Percentiles rank a stretch among this genome's conserved stretches.
Evolutionary conservation across 169 alveolate genomes (phyloP).

Genomic region (Plasmodium inui): DNA sequence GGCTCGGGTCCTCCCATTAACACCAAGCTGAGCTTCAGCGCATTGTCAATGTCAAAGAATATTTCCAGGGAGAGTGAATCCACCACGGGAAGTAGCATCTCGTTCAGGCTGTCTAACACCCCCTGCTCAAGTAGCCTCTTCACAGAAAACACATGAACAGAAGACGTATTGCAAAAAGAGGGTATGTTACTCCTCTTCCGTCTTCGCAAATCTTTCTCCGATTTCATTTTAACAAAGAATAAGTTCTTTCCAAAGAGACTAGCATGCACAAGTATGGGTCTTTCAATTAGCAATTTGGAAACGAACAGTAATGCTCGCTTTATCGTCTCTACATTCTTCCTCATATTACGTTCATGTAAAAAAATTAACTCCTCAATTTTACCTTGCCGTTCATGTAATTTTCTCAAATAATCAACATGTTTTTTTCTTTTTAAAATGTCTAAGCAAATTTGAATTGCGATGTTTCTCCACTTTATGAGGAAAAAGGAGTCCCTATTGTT

Average conservation of each 20-base stretch:
- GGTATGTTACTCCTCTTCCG: background rate
- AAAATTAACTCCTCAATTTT: constrained; percentile 77
- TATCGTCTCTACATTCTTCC: constrained; percentile 63
- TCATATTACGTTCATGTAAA: constrained; percentile 56
- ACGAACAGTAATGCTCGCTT: constrained; percentile 74
- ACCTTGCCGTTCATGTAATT: constrained; percentile 79
- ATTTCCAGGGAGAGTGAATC: constrained; percentile 30
- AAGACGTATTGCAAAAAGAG: constrained; percentile 4
- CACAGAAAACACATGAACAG: constrained; percentile 27
- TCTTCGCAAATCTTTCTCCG: constrained; percentile 27
- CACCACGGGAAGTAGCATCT: background rate
- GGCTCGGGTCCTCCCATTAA: background rate
- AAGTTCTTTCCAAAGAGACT: constrained; percentile 59
- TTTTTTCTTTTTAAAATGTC: constrained; percentile 77
- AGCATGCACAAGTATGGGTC: constrained; percentile 77
- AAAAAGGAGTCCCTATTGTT: constrained; percentile 58
- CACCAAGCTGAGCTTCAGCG: constrained; percentile 23
- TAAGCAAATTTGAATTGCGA: constrained; percentile 69
- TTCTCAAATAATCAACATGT: constrained; percentile 78
- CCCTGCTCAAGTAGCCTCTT: background rate
- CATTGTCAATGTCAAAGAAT: constrained; percentile 11
- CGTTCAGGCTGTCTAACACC: background rate
- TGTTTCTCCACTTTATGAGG: constrained; percentile 70
- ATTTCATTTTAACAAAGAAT: constrained; percentile 17
- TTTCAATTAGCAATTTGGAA: constrained; percentile 73